These are phyloP conservation scores for Brassica rapa DNA, from an alignment of 345 rosid genomes.

Conservation along the genomic window DNA sequence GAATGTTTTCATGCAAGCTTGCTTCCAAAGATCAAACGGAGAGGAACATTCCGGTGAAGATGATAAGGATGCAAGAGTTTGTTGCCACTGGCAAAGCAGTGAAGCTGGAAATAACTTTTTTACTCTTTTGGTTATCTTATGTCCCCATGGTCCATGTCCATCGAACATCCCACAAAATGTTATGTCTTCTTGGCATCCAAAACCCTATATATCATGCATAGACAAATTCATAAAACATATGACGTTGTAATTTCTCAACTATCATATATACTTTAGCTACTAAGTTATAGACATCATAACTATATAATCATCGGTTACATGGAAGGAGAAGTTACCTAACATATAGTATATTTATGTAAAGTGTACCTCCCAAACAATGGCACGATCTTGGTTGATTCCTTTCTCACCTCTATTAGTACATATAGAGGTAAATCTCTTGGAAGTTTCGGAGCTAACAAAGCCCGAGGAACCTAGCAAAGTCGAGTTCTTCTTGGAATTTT, in stretches of 20 bases:
- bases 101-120: conserved; percentile 57
- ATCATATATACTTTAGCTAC: not conserved
- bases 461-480: conserved; percentile 62
- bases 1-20: conserved; percentile 65
- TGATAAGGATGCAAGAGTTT: conserved; percentile 49
- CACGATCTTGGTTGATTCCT: conserved; percentile 78
- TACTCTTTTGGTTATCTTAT: conserved; percentile 64
- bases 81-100: conserved; percentile 80
- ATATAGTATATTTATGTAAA: not conserved
- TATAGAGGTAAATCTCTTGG: conserved; percentile 54
- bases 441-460: conserved; percentile 50
- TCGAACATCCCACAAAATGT: conserved; percentile 83
- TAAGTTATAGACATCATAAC: conserved; percentile 6
- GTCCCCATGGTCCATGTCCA: conserved; percentile 98
- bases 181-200: conserved; percentile 87
- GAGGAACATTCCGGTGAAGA: conserved; percentile 42
- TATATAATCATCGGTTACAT: conserved; percentile 1
- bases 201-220: conserved; percentile 51
- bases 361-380: conserved; percentile 84
- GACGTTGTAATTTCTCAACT: not conserved
- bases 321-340: conserved; percentile 20
- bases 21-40: conserved; percentile 69
- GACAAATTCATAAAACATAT: not conserved
- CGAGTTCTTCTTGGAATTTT: conserved; percentile 68
- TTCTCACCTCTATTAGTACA: conserved; percentile 82